These are phyloP conservation scores for Elaeis guineensis DNA, from an alignment of 176 grass and related monocot species.

Conservation along the genomic window DNA sequence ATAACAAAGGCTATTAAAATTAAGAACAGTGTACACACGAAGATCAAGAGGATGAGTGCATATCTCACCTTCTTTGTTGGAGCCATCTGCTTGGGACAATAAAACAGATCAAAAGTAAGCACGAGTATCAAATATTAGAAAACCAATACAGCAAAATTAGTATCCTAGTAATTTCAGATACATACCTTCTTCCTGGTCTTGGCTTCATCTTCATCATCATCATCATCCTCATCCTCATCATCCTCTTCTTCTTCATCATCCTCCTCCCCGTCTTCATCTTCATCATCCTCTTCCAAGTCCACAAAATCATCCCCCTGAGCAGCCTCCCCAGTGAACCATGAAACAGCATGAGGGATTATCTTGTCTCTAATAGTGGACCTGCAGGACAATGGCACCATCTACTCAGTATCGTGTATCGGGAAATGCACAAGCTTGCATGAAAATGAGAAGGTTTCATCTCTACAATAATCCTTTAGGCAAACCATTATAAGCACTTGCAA, in stretches of 20 bases:
- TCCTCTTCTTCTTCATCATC: slow-evolving; percentile 10
- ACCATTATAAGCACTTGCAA: too few relatives aligned
- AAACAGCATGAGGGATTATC: slow-evolving; percentile 23
- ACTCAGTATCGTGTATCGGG: too few relatives aligned
- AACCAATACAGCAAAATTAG: too few relatives aligned
- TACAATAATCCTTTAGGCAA: too few relatives aligned
- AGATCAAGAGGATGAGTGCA: neutral
- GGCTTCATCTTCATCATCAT: slow-evolving; percentile 1
- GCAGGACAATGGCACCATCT: neutral
- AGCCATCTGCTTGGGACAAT: neutral
- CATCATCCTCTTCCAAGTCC: neutral
- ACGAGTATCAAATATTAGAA: neutral
- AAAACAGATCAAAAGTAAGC: neutral
- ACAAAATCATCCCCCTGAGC: slow-evolving; percentile 17
- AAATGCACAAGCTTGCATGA: too few relatives aligned
- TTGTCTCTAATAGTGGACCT: slow-evolving; percentile 22
- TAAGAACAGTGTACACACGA: neutral
- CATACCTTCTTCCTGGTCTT: slow-evolving; percentile 17
- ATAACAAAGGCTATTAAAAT: neutral
- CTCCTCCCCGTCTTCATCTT: neutral
- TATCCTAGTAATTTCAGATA: neutral
- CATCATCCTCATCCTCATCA: slow-evolving; percentile 1
- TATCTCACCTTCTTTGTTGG: neutral
- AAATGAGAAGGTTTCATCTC: too few relatives aligned
- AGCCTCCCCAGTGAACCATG: slow-evolving; percentile 22